Conservation (phyloP, 495 filamentous ascomycete genomes). For the Talaromyces ruber region DNA sequence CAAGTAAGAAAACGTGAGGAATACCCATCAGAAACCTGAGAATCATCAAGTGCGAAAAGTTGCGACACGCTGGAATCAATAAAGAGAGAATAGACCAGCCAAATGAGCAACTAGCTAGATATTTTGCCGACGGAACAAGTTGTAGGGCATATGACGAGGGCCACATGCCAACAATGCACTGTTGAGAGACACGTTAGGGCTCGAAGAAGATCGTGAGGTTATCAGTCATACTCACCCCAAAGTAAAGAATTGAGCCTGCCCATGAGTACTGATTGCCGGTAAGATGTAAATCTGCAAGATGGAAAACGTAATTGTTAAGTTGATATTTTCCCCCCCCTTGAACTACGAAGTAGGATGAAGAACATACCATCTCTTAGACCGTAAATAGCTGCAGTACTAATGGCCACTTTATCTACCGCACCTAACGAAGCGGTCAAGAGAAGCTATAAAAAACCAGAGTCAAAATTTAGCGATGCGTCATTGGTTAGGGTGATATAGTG, state of each 20-base stretch:
- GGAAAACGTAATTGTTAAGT: not conserved
- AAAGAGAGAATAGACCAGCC: constrained; percentile 15
- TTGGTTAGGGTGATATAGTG: not conserved
- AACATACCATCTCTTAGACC: constrained; percentile 17
- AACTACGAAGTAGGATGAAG: constrained; percentile 6
- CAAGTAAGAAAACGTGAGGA: not conserved
- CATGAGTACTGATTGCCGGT: constrained; percentile 19
- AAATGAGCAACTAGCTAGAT: constrained; percentile 17
- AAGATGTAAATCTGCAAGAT: constrained; percentile 15
- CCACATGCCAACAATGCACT: constrained; percentile 17
- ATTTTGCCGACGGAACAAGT: constrained; percentile 37
- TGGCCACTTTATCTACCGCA: constrained; percentile 22
- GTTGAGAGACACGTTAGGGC: not conserved
- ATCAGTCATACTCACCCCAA: constrained; percentile 9
- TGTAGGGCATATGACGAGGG: constrained; percentile 35
- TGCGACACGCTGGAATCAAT: constrained; percentile 14
- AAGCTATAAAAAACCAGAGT: not conserved
- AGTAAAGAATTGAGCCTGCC: constrained; percentile 19
- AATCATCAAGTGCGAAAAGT: constrained; percentile 19
- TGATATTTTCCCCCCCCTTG: not conserved
- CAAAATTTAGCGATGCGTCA: not conserved
- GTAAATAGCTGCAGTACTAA: constrained; percentile 22
- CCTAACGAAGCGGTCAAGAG: constrained; percentile 13
- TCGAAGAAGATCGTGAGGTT: constrained; percentile 3
- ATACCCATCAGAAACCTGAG: constrained; percentile 17